phyloP scores from a whole-genome alignment of 169 alveolate species.

The Plasmodium reichenowi region DNA sequence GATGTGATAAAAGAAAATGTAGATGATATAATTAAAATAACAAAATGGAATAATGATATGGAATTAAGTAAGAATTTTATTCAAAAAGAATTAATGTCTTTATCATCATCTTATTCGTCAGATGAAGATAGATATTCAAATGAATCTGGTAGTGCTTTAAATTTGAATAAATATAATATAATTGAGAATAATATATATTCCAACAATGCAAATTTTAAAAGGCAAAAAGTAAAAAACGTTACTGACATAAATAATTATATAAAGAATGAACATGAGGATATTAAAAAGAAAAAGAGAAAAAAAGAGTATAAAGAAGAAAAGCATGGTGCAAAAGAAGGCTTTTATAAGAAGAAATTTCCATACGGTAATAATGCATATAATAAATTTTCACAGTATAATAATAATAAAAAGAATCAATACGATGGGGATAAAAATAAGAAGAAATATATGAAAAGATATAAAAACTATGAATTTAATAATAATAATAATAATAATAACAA shows the following conservation, averaged over 20 bases:
- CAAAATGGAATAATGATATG: conserved; percentile 52
- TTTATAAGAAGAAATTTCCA: not conserved
- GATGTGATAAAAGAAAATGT: conserved; percentile 30
- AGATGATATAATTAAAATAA: conserved; percentile 58
- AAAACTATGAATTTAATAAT: conserved; percentile 1
- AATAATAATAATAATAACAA: conserved; percentile 2
- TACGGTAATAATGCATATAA: conserved; percentile 11
- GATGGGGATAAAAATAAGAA: not conserved
- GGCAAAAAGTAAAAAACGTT: conserved; percentile 21
- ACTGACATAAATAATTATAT: not conserved
- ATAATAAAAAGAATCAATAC: too few species aligned
- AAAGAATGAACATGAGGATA: conserved; percentile 17
- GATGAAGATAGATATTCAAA: conserved; percentile 26
- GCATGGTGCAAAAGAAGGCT: not conserved
- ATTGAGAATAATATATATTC: conserved; percentile 67
- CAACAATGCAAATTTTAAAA: conserved; percentile 49
- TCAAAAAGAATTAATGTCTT: conserved; percentile 13
- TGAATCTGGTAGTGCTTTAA: conserved; percentile 52
- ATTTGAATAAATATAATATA: conserved; percentile 48
- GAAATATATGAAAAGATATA: not conserved
- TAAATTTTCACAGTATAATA: not conserved
- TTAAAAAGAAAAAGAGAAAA: conserved; percentile 8
- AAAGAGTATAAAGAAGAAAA: not conserved
- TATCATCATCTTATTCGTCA: conserved; percentile 32
- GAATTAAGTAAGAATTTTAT: conserved; percentile 5